Evolutionary conservation across 192 early-diverging fungal species (phyloP).

Genomic region (Geranomyces variabilis): DNA sequence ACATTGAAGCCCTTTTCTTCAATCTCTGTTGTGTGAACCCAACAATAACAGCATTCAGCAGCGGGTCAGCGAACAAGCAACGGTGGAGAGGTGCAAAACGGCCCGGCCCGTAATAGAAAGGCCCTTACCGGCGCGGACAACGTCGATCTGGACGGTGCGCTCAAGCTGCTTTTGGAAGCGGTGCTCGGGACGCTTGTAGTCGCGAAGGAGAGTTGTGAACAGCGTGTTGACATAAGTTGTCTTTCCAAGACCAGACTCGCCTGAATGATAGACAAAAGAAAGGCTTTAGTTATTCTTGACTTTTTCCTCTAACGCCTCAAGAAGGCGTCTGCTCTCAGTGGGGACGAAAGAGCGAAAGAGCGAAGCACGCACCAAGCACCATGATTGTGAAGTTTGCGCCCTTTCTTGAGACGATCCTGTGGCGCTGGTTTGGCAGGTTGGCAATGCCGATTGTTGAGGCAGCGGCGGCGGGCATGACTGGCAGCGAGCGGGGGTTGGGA

Average conservation of each 20-base stretch:
- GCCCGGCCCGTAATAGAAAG: no score
- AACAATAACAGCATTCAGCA: background rate
- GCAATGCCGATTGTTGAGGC: slow-evolving; percentile 77
- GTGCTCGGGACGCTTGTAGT: slow-evolving; percentile 79
- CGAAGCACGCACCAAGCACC: slow-evolving; percentile 74
- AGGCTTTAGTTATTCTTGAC: no score
- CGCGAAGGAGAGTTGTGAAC: slow-evolving; percentile 91
- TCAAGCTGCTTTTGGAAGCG: slow-evolving; percentile 92
- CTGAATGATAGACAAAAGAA: slow-evolving; percentile 45
- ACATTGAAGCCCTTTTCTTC: slow-evolving; percentile 99
- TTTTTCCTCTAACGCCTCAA: no score
- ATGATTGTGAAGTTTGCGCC: slow-evolving; percentile 95
- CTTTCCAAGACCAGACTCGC: slow-evolving; percentile 97
- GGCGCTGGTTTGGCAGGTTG: slow-evolving; percentile 97
- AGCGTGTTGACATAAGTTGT: slow-evolving; percentile 99
- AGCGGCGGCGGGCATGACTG: slow-evolving; percentile 25
- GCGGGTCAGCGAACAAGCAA: no score
- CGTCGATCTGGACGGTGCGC: slow-evolving; percentile 96
- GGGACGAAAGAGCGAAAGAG: no score
- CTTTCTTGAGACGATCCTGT: slow-evolving; percentile 96
- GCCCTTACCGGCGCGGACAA: slow-evolving; percentile 87
- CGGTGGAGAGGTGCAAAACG: no score
- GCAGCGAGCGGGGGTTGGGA: background rate
- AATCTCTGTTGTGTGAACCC: slow-evolving; percentile 56
- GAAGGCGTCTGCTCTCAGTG: no score